phyloP scores from a whole-genome alignment of 108 stramenopile species.

The Cyclotella sp. region DNA sequence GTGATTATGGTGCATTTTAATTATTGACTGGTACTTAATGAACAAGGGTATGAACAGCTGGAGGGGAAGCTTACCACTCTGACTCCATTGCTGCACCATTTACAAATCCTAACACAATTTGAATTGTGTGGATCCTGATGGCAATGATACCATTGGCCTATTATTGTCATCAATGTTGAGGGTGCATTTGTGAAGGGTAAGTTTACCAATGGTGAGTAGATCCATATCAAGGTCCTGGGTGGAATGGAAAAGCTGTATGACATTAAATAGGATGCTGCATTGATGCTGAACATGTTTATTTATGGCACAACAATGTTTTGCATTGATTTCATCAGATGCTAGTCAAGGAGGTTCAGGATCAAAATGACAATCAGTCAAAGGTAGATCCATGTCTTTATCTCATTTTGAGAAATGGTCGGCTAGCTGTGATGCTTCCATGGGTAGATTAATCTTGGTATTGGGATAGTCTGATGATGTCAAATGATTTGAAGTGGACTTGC shows the following conservation, averaged over 20 bases:
- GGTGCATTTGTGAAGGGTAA: not conserved
- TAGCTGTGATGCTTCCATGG: not conserved
- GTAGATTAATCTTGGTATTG: not conserved
- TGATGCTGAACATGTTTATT: not conserved
- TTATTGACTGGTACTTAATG: too few species aligned
- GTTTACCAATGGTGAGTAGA: not conserved
- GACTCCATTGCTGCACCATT: too few species aligned
- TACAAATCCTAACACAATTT: too few species aligned
- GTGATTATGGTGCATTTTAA: too few species aligned
- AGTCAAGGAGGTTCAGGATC: not conserved
- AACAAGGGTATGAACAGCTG: too few species aligned
- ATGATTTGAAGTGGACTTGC: not conserved
- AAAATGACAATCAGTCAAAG: not conserved
- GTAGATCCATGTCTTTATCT: not conserved
- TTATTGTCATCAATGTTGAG: too few species aligned
- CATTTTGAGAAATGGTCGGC: not conserved
- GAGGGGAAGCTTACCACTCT: too few species aligned
- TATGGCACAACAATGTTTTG: slow-evolving; percentile 36
- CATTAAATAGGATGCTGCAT: not conserved
- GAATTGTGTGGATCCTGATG: too few species aligned
- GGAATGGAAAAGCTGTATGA: not conserved
- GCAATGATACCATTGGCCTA: too few species aligned
- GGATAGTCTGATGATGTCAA: not conserved
- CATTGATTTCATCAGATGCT: not conserved
- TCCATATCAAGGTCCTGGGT: not conserved